These are phyloP conservation scores for Puccinia coronata DNA, from an alignment of 1,284 basidiomycete genomes.

Conservation along the genomic window DNA sequence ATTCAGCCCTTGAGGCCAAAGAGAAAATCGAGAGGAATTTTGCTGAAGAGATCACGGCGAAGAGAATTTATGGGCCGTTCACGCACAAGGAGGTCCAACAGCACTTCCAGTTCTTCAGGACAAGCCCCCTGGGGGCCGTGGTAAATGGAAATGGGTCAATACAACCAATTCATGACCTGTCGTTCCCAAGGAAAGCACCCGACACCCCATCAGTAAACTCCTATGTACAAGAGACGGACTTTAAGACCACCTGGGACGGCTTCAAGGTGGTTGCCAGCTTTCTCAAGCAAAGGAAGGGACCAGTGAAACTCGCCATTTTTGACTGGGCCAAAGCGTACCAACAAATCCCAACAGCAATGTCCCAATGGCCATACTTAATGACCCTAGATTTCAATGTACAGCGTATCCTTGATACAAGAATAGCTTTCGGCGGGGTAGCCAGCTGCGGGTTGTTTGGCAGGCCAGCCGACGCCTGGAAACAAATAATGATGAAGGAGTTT, in stretches of 20 bases:
- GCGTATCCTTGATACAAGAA: not conserved
- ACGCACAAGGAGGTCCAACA: no score
- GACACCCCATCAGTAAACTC: not conserved
- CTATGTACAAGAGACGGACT: not conserved
- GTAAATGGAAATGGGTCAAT: no score
- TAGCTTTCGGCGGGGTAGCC: not conserved
- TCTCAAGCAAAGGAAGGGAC: not conserved
- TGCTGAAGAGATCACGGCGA: no score
- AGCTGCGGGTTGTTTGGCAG: not conserved
- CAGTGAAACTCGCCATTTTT: not conserved
- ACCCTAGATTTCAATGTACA: not conserved
- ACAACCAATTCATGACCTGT: not conserved
- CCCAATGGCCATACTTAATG: not conserved
- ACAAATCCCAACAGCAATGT: not conserved
- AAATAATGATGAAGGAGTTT: not conserved
- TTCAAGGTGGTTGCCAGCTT: not conserved
- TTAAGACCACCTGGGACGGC: not conserved
- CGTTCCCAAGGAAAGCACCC: not conserved
- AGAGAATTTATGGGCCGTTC: no score
- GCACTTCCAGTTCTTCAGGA: no score
- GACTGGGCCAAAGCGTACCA: no score
- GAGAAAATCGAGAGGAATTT: no score
- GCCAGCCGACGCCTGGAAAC: conserved; percentile 7
- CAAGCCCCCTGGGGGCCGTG: no score
- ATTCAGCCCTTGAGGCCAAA: no score